phyloP scores from a whole-genome alignment of 805 yeast species.

The Ascoidea asiatica region DNA sequence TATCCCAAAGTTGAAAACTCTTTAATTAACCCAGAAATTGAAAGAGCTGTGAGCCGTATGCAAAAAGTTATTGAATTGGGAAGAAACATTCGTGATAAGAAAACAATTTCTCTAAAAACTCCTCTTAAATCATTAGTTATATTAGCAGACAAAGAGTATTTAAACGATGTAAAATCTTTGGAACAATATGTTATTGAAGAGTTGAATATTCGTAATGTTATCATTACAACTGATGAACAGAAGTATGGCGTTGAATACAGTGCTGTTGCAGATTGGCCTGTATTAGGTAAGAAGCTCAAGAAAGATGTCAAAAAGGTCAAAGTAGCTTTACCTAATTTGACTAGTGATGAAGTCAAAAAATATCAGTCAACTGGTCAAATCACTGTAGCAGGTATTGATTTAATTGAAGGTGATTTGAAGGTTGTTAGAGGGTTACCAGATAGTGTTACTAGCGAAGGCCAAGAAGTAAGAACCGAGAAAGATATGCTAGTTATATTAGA shows the following conservation, averaged over 20 bases:
- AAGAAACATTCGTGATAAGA: slow-evolving; percentile 93
- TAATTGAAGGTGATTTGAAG: slow-evolving; percentile 77
- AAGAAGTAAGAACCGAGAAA: slow-evolving; percentile 76
- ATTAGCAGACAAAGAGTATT: slow-evolving; percentile 57
- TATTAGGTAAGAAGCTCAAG: slow-evolving; percentile 92
- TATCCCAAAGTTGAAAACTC: slow-evolving; percentile 78
- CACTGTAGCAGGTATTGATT: slow-evolving; percentile 78
- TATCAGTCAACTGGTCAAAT: slow-evolving; percentile 64
- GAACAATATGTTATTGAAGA: slow-evolving; percentile 77
- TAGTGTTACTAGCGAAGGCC: slow-evolving; percentile 47
- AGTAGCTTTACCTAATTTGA: slow-evolving; percentile 74
- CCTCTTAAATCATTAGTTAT: slow-evolving; percentile 85
- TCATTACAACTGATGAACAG: slow-evolving; percentile 82
- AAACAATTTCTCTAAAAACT: slow-evolving; percentile 83
- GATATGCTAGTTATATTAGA: slow-evolving; percentile 87
- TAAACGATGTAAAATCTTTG: slow-evolving; percentile 67
- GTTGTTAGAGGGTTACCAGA: slow-evolving; percentile 85
- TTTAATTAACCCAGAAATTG: slow-evolving; percentile 70
- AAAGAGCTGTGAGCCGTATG: slow-evolving; percentile 86
- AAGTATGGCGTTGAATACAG: slow-evolving; percentile 85
- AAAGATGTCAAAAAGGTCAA: slow-evolving; percentile 88
- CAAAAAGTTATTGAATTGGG: slow-evolving; percentile 94
- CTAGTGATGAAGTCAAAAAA: slow-evolving; percentile 71
- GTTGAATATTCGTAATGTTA: slow-evolving; percentile 78
- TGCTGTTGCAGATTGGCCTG: slow-evolving; percentile 99